Percentiles rank a stretch among this genome's conserved stretches.
Evolutionary conservation across 2,329 filamentous ascomycete genomes (phyloP).

Genomic region (Pseudocercospora macadamiae): DNA sequence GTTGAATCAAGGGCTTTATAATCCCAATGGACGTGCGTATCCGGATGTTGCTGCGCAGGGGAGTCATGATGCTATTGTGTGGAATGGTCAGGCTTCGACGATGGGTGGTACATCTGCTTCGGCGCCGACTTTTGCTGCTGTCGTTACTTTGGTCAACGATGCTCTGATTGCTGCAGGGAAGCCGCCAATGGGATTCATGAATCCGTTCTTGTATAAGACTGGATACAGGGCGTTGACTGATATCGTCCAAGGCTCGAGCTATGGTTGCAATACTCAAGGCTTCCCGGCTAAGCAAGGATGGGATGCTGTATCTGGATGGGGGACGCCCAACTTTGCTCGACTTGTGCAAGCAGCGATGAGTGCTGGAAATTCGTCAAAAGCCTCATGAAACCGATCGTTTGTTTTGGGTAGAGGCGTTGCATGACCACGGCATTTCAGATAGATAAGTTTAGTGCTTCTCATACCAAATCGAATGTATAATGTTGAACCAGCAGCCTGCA

Average conservation of each 20-base stretch:
- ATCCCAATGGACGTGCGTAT: conserved; percentile 48
- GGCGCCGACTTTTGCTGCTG: conserved; percentile 59
- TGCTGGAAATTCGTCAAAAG: not conserved
- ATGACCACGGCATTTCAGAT: not conserved
- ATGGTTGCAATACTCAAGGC: conserved; percentile 30
- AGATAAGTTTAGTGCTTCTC: not conserved
- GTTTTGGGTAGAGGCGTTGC: not conserved
- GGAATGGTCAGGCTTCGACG: conserved; percentile 43
- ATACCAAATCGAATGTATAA: not conserved
- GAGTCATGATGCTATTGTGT: conserved; percentile 37
- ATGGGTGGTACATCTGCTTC: conserved; percentile 57
- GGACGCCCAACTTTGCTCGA: conserved; percentile 30
- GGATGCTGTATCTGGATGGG: conserved; percentile 38
- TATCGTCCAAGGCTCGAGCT: conserved; percentile 40
- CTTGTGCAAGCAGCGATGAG: conserved; percentile 1
- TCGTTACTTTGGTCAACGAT: conserved; percentile 67
- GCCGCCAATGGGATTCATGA: conserved; percentile 59
- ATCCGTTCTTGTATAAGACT: conserved; percentile 60
- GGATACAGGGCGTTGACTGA: conserved; percentile 56
- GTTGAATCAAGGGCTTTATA: conserved; percentile 49
- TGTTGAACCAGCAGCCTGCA: not conserved
- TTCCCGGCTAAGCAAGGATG: conserved; percentile 37
- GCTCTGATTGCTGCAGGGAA: conserved; percentile 57
- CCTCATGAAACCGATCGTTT: too few relatives aligned
- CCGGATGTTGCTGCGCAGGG: conserved; percentile 59